Base-by-base conservation (phyloP, 495 filamentous ascomycete genomes). In the Neurospora sp. region DNA sequence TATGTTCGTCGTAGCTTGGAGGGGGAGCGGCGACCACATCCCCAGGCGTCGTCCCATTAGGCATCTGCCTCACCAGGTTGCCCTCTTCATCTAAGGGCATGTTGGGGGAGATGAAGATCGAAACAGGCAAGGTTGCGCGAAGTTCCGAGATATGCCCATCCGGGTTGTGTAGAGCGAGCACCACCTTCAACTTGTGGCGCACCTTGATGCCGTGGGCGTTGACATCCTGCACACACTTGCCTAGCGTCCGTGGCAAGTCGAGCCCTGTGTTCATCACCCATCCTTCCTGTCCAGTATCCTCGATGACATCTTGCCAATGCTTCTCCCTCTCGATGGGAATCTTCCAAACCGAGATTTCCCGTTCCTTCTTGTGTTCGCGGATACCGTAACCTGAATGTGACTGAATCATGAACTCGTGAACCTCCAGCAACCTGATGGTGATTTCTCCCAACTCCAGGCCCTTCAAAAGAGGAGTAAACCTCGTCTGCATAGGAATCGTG, bases 81-180 rank as follows among this genome's bases (percentile, higher is more conserved):
- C 94, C 93, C 74, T 94, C 87, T 23, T 95, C 92, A 76, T 93
- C 91, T 41, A 98, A 86, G 11, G 92, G 90, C 79, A 96, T 89
- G 77, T 93, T 92, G 18, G 96, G 96, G 14, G 96, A 99, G 75
- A 98, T 97, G 82, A 95, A 97, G 40, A 99, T 90, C 39, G 91
- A 91, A 39, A 99, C 88, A 4, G 94, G 93, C 35, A 98, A 87
- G 20, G 92, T 93, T 54, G 93, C 93, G 23, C 94, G 92, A 69
- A 98, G 88, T 89, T 98, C 94, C 70, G 94, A 97, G 60, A 93
- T 86, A 80, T 98, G 96, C 0, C 93, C 94, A 82, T 99, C 96
- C 1, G 96, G 95, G 76, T 98, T 98, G 75, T 93, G 90, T 39
- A 99, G 86, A 74, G 94, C 91, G 72, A 99, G 89, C 72, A 91